Evolutionary conservation across 2,329 filamentous ascomycete species (phyloP).

Genomic region (Harringtonia lauricola): DNA sequence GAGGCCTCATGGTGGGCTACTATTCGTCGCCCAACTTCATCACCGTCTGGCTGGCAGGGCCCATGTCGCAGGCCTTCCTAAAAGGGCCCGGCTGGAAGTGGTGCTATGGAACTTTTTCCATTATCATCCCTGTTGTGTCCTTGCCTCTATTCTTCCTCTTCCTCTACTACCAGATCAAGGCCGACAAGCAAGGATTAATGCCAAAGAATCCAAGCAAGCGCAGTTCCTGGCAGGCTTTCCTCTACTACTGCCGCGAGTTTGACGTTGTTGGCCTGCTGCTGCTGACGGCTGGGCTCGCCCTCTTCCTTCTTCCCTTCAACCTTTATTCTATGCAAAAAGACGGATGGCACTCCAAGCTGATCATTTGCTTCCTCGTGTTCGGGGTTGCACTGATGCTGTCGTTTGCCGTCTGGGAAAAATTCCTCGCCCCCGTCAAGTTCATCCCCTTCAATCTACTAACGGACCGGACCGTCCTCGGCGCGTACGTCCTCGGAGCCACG

Average conservation of each 20-base stretch:
- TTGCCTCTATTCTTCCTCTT: constrained; percentile 46
- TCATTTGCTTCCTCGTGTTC: constrained; percentile 28
- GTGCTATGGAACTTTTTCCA: constrained; percentile 55
- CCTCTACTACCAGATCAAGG: constrained; percentile 47
- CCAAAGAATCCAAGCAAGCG: constrained; percentile 26
- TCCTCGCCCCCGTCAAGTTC: constrained; percentile 24
- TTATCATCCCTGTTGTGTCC: constrained; percentile 49
- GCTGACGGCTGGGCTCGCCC: constrained; percentile 44
- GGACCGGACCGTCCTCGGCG: constrained; percentile 30
- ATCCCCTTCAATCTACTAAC: constrained; percentile 31
- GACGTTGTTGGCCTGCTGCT: constrained; percentile 52
- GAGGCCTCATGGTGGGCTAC: constrained; percentile 51
- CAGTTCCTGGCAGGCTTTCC: constrained; percentile 32
- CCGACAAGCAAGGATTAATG: constrained; percentile 40
- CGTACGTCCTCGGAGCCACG: not conserved
- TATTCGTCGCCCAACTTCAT: constrained; percentile 54
- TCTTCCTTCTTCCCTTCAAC: constrained; percentile 58
- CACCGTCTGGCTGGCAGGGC: constrained; percentile 50
- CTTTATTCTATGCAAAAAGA: constrained; percentile 33
- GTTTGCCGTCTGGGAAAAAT: constrained; percentile 26
- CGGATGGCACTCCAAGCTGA: constrained; percentile 28
- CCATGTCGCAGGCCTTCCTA: constrained; percentile 40
- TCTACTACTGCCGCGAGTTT: constrained; percentile 49
- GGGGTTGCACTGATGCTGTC: constrained; percentile 22
- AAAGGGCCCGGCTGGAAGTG: constrained; percentile 47